Conservation (phyloP, 305 asterid genomes). For the Andrographis paniculata region DNA sequence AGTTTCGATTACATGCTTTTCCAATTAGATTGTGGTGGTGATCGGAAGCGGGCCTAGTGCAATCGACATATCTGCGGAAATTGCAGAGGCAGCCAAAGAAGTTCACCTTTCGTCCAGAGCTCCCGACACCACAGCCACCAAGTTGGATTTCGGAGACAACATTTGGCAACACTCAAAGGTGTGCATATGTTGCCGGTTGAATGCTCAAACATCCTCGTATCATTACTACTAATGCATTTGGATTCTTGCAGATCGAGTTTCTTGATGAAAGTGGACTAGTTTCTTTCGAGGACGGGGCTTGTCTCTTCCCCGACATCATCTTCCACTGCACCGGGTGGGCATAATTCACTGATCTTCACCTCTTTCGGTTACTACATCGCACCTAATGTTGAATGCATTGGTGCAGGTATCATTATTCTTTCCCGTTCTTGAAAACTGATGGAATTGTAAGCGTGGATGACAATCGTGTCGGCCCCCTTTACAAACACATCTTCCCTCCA, state of each 20-base stretch:
- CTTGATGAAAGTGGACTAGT: conserved; percentile 41
- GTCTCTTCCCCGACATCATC: conserved; percentile 40
- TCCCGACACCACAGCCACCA: conserved; percentile 17
- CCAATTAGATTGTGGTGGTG: conserved; percentile 47
- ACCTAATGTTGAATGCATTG: not conserved
- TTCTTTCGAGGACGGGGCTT: conserved; percentile 39
- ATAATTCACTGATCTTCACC: not conserved
- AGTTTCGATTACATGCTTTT: too few species aligned
- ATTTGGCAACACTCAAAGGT: conserved; percentile 52
- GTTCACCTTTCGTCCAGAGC: conserved; percentile 62
- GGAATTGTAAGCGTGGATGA: conserved; percentile 45
- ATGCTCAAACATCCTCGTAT: not conserved
- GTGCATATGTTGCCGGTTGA: not conserved
- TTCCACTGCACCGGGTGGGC: conserved; percentile 60
- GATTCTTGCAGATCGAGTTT: conserved; percentile 25
- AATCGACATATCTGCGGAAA: conserved; percentile 41
- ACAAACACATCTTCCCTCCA: conserved; percentile 53
- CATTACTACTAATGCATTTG: not conserved
- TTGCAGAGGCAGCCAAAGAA: conserved; percentile 43
- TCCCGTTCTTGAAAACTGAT: conserved; percentile 44
- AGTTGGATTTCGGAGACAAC: conserved; percentile 24
- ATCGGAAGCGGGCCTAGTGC: conserved; percentile 65
- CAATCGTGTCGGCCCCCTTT: conserved; percentile 53
- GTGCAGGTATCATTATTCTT: conserved; percentile 28
- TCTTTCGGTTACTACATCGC: not conserved